Conservation (phyloP, 2,329 filamentous ascomycete genomes). For the Sporothrix brasiliensis region DNA sequence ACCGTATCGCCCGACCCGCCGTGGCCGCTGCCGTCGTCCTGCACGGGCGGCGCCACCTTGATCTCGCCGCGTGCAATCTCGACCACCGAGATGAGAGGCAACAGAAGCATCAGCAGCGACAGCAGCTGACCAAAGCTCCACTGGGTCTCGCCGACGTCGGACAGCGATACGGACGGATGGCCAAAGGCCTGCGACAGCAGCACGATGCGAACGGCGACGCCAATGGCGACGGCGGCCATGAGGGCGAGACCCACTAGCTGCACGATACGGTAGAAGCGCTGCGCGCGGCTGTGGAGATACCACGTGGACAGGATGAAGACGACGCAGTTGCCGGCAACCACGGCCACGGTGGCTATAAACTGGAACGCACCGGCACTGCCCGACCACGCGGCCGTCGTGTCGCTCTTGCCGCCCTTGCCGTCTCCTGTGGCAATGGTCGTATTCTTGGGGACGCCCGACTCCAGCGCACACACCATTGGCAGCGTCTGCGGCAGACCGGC, state of each 20-base stretch:
- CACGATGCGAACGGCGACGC: slow-evolving; percentile 60
- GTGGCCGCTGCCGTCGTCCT: slow-evolving; percentile 42
- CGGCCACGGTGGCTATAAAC: slow-evolving; percentile 62
- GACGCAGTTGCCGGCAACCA: slow-evolving; percentile 61
- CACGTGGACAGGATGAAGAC: slow-evolving; percentile 64
- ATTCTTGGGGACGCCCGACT: slow-evolving; percentile 47
- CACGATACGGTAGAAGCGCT: slow-evolving; percentile 58
- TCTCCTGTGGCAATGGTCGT: not conserved
- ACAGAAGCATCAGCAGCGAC: slow-evolving; percentile 60
- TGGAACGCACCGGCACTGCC: slow-evolving; percentile 50
- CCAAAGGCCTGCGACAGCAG: slow-evolving; percentile 65
- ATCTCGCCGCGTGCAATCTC: slow-evolving; percentile 57
- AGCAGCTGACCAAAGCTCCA: slow-evolving; percentile 68
- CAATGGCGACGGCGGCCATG: slow-evolving; percentile 61
- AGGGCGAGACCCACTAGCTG: slow-evolving; percentile 58
- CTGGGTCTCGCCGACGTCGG: slow-evolving; percentile 56
- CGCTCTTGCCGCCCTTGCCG: slow-evolving; percentile 36
- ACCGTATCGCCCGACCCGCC: slow-evolving; percentile 34
- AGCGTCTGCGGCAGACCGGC: slow-evolving; percentile 54
- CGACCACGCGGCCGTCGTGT: slow-evolving; percentile 37
- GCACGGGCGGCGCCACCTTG: slow-evolving; percentile 48
- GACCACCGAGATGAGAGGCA: slow-evolving; percentile 62
- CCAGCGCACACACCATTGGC: slow-evolving; percentile 60
- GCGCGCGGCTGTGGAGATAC: slow-evolving; percentile 62
- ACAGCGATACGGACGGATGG: slow-evolving; percentile 52